A percentile compares a stretch with the other conserved stretches of the same genome.
phyloP scores from a whole-genome alignment of 2,329 filamentous ascomycete species.

The Zasmidium angulare region DNA sequence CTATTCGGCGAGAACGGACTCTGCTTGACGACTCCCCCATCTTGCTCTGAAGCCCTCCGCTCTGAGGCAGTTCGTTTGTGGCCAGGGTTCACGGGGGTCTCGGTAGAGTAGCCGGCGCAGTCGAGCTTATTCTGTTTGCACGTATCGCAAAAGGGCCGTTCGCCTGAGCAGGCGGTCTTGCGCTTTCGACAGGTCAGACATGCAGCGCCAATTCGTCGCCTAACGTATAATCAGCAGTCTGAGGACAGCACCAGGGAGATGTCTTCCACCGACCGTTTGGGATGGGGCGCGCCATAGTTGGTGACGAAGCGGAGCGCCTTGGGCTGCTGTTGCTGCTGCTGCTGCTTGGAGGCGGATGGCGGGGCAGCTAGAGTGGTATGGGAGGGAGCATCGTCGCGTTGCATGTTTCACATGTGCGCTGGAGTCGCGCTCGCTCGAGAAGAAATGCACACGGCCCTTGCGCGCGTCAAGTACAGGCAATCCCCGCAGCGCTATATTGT shows the following conservation, averaged over 20 bases:
- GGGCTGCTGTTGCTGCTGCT: slow-evolving; percentile 13
- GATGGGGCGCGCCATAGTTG: slow-evolving; percentile 76
- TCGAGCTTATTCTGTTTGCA: slow-evolving; percentile 50
- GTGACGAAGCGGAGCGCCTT: slow-evolving; percentile 67
- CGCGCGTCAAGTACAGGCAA: slow-evolving; percentile 2
- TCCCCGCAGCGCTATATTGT: slow-evolving; percentile 11
- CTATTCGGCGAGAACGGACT: background rate
- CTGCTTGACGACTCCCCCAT: slow-evolving; percentile 3
- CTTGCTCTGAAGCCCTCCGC: slow-evolving; percentile 5
- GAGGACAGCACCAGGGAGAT: background rate
- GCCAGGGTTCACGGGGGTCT: slow-evolving; percentile 21
- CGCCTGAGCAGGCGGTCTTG: slow-evolving; percentile 51
- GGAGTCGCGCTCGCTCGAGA: background rate
- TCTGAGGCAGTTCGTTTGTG: slow-evolving; percentile 21
- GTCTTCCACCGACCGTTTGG: slow-evolving; percentile 52
- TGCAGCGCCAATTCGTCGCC: slow-evolving; percentile 75
- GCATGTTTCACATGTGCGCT: slow-evolving; percentile 20
- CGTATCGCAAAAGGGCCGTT: slow-evolving; percentile 46
- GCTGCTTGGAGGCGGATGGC: background rate
- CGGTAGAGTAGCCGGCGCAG: slow-evolving; percentile 48
- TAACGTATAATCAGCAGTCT: slow-evolving; percentile 1
- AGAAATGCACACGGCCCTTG: background rate
- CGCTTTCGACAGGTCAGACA: slow-evolving; percentile 51
- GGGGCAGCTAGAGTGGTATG: slow-evolving; percentile 6
- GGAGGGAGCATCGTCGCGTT: slow-evolving; percentile 10